Evolutionary conservation across 495 filamentous ascomycete species (phyloP).

Genomic region (Penicillium parvum): DNA sequence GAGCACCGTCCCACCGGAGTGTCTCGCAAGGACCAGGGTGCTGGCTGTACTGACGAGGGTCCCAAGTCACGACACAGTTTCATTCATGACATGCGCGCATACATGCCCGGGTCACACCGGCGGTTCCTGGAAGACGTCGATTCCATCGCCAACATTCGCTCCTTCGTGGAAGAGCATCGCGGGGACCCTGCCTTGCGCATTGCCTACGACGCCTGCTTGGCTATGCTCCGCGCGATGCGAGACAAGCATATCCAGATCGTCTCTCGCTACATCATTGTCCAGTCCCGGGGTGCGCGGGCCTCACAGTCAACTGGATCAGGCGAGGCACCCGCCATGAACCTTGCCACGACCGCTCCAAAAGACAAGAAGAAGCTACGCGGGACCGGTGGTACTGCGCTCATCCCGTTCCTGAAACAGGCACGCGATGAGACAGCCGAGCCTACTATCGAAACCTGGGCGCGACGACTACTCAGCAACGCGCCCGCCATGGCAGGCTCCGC

Average conservation of each 20-base stretch:
- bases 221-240: slow-evolving; percentile 83
- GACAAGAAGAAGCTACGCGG: slow-evolving; percentile 66
- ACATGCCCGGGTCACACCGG: slow-evolving; percentile 93
- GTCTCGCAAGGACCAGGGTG: slow-evolving; percentile 33
- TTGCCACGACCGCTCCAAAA: slow-evolving; percentile 53
- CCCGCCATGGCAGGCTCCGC: slow-evolving; percentile 35
- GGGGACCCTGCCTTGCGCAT: slow-evolving; percentile 61
- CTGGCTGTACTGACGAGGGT: slow-evolving; percentile 9
- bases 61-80: slow-evolving; percentile 65
- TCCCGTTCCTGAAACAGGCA: slow-evolving; percentile 92
- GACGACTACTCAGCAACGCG: slow-evolving; percentile 62
- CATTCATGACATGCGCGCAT: slow-evolving; percentile 91
- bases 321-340: slow-evolving; percentile 51
- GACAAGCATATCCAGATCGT: slow-evolving; percentile 97
- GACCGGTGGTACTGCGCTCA: slow-evolving; percentile 87
- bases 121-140: slow-evolving; percentile 80
- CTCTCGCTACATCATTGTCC: slow-evolving; percentile 86
- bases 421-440: slow-evolving; percentile 94
- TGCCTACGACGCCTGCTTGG: slow-evolving; percentile 86
- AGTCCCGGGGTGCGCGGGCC: slow-evolving; percentile 49
- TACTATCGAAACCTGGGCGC: slow-evolving; percentile 78
- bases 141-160: slow-evolving; percentile 79
- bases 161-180: slow-evolving; percentile 66
- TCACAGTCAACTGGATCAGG: slow-evolving; percentile 43
- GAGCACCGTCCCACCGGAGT: slow-evolving; percentile 90